phyloP scores from a whole-genome alignment of 345 rosid species.

The Boechera divaricarpa region DNA sequence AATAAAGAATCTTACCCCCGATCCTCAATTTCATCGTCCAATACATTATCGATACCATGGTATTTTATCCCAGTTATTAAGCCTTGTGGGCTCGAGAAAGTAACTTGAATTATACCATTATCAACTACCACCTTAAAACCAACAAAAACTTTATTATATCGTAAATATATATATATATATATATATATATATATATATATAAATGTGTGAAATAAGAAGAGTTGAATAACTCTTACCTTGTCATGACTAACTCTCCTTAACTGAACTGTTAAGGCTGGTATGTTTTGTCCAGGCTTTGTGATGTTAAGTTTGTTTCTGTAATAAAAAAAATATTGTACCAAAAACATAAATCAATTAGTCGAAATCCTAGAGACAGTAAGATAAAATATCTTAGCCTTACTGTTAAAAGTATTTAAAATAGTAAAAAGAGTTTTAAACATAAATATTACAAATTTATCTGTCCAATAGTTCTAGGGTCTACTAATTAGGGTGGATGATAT shows the following conservation, averaged over 20 bases:
- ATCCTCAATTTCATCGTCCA: constrained; percentile 53
- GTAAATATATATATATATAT: background rate
- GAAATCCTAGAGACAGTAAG: background rate
- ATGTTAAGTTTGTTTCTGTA: constrained; percentile 39
- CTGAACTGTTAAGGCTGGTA: constrained; percentile 30
- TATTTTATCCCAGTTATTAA: constrained; percentile 63
- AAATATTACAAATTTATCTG: background rate
- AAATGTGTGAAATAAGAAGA: background rate
- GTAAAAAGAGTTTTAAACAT: background rate
- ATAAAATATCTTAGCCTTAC: background rate
- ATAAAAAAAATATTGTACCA: background rate
- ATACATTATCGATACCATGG: constrained; percentile 66
- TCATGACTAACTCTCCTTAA: constrained; percentile 38
- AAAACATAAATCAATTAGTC: background rate
- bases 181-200: background rate
- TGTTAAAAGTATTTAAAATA: background rate
- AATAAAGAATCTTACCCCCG: constrained; percentile 60
- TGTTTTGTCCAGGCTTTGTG: constrained; percentile 41
- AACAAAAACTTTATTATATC: constrained; percentile 7
- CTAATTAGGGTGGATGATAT: background rate
- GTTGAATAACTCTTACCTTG: constrained; percentile 24
- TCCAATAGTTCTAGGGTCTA: background rate
- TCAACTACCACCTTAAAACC: constrained; percentile 66
- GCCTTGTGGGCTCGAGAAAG: constrained; percentile 71
- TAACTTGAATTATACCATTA: constrained; percentile 74